Conservation (phyloP, 257 asterid genomes). For the Anisodus acutangulus region DNA sequence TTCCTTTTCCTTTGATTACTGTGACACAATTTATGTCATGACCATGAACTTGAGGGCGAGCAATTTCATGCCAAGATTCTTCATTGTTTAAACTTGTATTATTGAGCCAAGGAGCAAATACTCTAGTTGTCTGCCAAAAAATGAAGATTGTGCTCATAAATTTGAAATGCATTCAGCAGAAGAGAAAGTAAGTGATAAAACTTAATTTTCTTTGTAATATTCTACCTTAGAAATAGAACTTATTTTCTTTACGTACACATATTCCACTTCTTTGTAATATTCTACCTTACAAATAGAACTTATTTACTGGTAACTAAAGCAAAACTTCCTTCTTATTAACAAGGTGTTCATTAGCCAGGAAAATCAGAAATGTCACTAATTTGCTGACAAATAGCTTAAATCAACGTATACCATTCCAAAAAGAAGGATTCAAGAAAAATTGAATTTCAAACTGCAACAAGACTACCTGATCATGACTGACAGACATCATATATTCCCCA, state of each 20-base stretch:
- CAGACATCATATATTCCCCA: conserved; percentile 81
- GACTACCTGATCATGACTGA: conserved; percentile 94
- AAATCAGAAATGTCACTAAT: neutral
- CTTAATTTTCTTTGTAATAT: neutral
- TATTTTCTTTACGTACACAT: neutral
- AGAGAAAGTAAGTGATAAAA: neutral
- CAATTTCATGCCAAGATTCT: conserved; percentile 96
- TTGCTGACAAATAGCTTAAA: neutral
- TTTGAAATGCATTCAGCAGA: conserved; percentile 13
- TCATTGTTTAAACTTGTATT: conserved; percentile 43
- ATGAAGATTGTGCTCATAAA: conserved; percentile 26
- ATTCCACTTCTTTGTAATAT: neutral
- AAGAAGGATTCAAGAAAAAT: neutral
- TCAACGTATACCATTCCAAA: neutral
- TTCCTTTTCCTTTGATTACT: conserved; percentile 74
- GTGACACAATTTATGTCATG: conserved; percentile 94
- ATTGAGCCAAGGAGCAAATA: conserved; percentile 77
- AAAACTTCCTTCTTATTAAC: neutral
- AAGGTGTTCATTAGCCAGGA: neutral
- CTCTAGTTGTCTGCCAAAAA: conserved; percentile 77
- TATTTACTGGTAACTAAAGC: neutral
- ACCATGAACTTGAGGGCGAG: conserved; percentile 98
- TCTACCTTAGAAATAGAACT: neutral
- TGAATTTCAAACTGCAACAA: neutral
- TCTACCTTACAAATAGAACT: neutral